A percentile compares a stretch with the other conserved stretches of the same genome.
Evolutionary conservation across 2,329 filamentous ascomycete genomes (phyloP).

Genomic region (Hymenotorrendiella dingleyae): DNA sequence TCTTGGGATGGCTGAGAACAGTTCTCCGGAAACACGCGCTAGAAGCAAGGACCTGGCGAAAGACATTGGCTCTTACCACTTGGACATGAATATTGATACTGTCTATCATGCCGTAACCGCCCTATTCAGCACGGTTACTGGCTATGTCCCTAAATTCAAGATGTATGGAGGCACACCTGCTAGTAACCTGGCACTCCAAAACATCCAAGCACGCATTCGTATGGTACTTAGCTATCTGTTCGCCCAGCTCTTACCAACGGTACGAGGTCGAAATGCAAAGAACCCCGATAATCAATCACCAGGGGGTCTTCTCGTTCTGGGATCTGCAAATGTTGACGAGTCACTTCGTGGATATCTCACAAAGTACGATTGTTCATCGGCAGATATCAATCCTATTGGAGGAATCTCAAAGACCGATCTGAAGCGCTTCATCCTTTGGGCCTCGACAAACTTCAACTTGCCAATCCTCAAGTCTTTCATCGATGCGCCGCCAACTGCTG

Average conservation of each 20-base stretch:
- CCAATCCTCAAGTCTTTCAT: conserved; percentile 63
- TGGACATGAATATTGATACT: conserved; percentile 64
- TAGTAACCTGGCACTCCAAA: conserved; percentile 53
- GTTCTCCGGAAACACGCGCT: conserved; percentile 44
- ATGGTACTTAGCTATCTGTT: conserved; percentile 61
- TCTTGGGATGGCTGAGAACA: conserved; percentile 66
- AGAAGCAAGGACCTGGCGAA: conserved; percentile 36
- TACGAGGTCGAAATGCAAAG: conserved; percentile 39
- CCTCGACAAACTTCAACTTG: conserved; percentile 50
- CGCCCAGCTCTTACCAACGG: conserved; percentile 54
- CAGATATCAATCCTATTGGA: conserved; percentile 55
- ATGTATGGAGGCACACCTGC: conserved; percentile 47
- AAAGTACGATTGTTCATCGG: conserved; percentile 57
- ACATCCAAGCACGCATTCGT: conserved; percentile 56
- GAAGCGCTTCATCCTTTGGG: conserved; percentile 66
- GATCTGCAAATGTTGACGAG: conserved; percentile 61
- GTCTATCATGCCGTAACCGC: conserved; percentile 55
- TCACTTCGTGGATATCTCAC: conserved; percentile 52
- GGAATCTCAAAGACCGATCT: conserved; percentile 56
- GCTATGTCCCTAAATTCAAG: conserved; percentile 55
- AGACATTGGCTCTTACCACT: conserved; percentile 66
- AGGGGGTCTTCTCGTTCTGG: conserved; percentile 60
- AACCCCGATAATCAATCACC: conserved; percentile 24
- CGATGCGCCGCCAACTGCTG: conserved; percentile 54
- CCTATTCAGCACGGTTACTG: conserved; percentile 51